phyloP scores from a whole-genome alignment of 75 land plant genomes.

The Picea glauca region DNA sequence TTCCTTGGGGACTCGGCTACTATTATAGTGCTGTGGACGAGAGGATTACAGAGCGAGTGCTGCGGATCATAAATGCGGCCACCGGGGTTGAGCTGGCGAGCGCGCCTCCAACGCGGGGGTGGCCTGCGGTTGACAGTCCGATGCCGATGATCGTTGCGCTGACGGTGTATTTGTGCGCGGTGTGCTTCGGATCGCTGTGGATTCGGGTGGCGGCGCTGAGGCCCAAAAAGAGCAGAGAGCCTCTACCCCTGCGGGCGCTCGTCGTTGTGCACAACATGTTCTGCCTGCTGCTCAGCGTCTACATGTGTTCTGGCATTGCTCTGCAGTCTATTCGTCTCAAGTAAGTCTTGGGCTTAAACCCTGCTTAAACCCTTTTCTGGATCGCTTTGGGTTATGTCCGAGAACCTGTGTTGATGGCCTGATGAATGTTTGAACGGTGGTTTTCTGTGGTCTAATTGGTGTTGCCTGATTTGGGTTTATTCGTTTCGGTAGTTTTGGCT shows the following conservation, averaged over 20 bases:
- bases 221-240: slow-evolving; percentile 25
- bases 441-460: neutral
- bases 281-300: slow-evolving; percentile 34
- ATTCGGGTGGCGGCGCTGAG: slow-evolving; percentile 16
- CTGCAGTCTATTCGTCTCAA: neutral
- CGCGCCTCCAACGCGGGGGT: slow-evolving; percentile 20
- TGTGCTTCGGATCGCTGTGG: slow-evolving; percentile 20
- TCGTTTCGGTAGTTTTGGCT: neutral
- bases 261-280: slow-evolving; percentile 32
- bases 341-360: slow-evolving; percentile 1
- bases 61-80: slow-evolving; percentile 6
- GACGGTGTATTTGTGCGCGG: slow-evolving; percentile 14
- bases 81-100: slow-evolving; percentile 19
- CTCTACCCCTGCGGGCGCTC: slow-evolving; percentile 14
- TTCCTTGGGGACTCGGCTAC: too few species aligned
- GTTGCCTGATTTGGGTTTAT: neutral
- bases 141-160: slow-evolving; percentile 28
- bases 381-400: too few species aligned
- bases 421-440: neutral
- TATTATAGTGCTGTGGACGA: slow-evolving; percentile 9
- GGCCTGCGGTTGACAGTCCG: slow-evolving; percentile 31
- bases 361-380: neutral
- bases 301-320: slow-evolving; percentile 33
- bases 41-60: slow-evolving; percentile 9
- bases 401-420: too few species aligned